Conservation (phyloP, 2,329 filamentous ascomycete species). For the Colletotrichum magnum region DNA sequence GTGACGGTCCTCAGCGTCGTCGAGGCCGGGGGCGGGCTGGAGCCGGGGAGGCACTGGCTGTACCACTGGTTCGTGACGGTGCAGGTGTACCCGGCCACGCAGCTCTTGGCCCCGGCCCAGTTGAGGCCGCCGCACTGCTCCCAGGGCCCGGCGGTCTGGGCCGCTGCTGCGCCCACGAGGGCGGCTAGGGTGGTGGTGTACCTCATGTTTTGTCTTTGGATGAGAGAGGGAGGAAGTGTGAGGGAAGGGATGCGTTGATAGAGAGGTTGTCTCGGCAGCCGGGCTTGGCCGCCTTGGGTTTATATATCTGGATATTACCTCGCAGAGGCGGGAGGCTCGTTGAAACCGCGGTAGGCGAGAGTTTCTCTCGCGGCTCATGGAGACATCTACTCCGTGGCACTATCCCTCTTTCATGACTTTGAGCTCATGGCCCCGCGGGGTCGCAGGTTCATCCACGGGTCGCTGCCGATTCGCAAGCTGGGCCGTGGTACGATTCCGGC, state of each 20-base stretch:
- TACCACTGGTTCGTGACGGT: conserved; percentile 56
- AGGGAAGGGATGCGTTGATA: too few species aligned
- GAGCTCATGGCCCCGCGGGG: conserved; percentile 7
- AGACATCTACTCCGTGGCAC: conserved; percentile 28
- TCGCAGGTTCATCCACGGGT: conserved; percentile 1
- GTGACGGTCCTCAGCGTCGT: conserved; percentile 25
- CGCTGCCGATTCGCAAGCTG: neutral
- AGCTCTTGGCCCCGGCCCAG: conserved; percentile 55
- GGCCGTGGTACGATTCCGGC: neutral
- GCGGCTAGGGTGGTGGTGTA: conserved; percentile 18
- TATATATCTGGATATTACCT: conserved; percentile 16
- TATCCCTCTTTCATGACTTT: conserved; percentile 21
- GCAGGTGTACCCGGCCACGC: conserved; percentile 58
- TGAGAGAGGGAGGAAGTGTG: neutral
- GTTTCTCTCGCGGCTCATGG: conserved; percentile 6
- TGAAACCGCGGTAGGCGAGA: neutral
- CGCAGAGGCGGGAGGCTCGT: neutral
- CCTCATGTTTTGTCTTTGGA: conserved; percentile 23
- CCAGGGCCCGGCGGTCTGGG: conserved; percentile 41
- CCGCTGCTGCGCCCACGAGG: conserved; percentile 28
- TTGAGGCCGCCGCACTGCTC: conserved; percentile 58
- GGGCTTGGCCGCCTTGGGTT: conserved; percentile 20
- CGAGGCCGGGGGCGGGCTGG: conserved; percentile 15
- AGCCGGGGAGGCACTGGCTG: conserved; percentile 55
- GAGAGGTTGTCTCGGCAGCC: conserved; percentile 3